Percentiles rank a stretch among this genome's conserved stretches.
Conservation (phyloP, 371 early-diverging fungal species). For the Lichtheimia corymbifera region DNA sequence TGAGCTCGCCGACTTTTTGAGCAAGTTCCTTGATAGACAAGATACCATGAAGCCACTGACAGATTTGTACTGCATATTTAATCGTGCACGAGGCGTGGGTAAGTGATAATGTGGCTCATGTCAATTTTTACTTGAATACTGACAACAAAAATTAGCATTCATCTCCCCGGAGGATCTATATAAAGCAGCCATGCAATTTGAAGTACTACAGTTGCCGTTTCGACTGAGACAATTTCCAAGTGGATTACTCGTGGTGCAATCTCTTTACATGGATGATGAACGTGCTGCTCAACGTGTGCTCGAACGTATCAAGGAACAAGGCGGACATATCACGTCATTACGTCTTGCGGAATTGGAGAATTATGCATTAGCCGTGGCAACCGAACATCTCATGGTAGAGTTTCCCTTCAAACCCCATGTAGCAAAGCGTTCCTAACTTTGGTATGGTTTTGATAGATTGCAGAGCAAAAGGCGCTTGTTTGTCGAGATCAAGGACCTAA, state of each 20-base stretch:
- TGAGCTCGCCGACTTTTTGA: conserved; percentile 82
- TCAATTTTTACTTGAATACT: neutral
- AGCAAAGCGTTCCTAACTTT: neutral
- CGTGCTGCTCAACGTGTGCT: conserved; percentile 62
- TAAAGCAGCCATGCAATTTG: conserved; percentile 72
- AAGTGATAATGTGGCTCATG: conserved; percentile 18
- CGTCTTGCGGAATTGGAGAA: conserved; percentile 72
- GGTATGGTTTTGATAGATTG: conserved; percentile 44
- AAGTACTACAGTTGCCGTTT: conserved; percentile 66
- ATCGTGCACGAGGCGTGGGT: conserved; percentile 88
- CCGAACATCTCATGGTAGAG: conserved; percentile 73
- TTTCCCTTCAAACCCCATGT: no score
- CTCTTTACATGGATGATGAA: conserved; percentile 71
- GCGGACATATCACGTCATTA: conserved; percentile 57
- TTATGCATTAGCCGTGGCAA: conserved; percentile 65
- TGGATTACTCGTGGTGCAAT: conserved; percentile 78
- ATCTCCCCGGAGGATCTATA: conserved; percentile 88
- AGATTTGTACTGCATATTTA: conserved; percentile 90
- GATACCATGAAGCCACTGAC: conserved; percentile 82
- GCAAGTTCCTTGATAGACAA: conserved; percentile 57
- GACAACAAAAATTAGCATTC: conserved; percentile 49
- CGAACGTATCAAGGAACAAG: conserved; percentile 52
- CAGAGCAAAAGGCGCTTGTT: conserved; percentile 74
- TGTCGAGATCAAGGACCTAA: conserved; percentile 88
- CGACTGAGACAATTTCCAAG: conserved; percentile 74